A percentile compares a stretch with the other conserved stretches of the same genome.
Conservation (phyloP, 257 asterid species). For the Petrea volubilis region DNA sequence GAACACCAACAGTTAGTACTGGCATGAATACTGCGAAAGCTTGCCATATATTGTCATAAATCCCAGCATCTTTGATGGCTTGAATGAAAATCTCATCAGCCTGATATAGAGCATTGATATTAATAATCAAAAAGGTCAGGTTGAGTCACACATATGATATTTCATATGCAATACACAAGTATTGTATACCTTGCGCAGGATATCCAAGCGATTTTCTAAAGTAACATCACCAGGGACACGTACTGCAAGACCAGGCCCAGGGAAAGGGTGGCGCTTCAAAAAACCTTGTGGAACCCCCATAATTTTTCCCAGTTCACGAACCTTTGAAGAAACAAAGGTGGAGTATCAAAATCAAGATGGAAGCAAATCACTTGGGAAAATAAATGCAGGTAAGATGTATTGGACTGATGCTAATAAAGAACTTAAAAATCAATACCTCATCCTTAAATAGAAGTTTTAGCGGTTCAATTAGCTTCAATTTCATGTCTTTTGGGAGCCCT, state of each 20-base stretch:
- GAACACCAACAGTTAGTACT: conserved; percentile 89
- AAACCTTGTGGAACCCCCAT: conserved; percentile 72
- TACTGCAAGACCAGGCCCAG: conserved; percentile 95
- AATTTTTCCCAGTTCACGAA: conserved; percentile 82
- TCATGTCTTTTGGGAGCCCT: conserved; percentile 98
- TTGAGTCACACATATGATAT: not conserved
- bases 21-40: conserved; percentile 98
- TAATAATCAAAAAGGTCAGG: not conserved
- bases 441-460: conserved; percentile 96
- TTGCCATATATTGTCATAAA: conserved; percentile 94
- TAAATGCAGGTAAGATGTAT: not conserved
- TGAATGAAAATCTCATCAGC: conserved; percentile 97
- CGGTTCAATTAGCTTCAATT: conserved; percentile 93
- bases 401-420: not conserved
- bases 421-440: conserved; percentile 54
- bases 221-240: conserved; percentile 95
- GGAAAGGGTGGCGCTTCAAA: conserved; percentile 91
- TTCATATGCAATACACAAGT: not conserved
- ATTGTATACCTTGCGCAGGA: conserved; percentile 68
- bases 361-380: not conserved
- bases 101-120: conserved; percentile 34
- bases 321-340: conserved; percentile 43
- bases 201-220: conserved; percentile 73
- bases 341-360: not conserved
- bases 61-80: conserved; percentile 85